Base-by-base conservation (phyloP, 495 filamentous ascomycete genomes). In the Lasiosphaeria ovina region DNA sequence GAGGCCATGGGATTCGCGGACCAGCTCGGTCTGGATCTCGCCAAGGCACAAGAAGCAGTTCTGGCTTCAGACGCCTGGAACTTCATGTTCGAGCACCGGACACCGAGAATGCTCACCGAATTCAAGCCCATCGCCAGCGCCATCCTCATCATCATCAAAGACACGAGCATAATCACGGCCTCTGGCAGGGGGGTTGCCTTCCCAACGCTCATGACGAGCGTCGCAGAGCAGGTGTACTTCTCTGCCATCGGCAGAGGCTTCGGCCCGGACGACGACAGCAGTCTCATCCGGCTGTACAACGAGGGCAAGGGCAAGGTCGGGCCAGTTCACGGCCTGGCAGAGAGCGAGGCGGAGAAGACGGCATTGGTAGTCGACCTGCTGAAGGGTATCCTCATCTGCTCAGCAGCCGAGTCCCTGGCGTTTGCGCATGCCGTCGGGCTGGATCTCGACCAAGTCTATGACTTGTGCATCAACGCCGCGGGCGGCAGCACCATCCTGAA, bases 1-100 rank as follows among this genome's bases (percentile, higher is more conserved):
- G 90, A 94, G 72, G 86, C 82, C 1, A 82, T 89, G 82, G 90
- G 88, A 0, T 83, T 93, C 51, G 89, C 88, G 9, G 86, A 82
- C 44, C 78, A 80, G 12, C 72, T 90, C 42, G 88, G 89, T 1
- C 72, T 92, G 56, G 82, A 91, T 65, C 83, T 85, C 3, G 72
- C 71, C 11, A 67, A 74, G 24, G 83, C 83, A 3, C 80, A 80
- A 38, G 81, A 87, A 17, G 72, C 76, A 16, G 79, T 93, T 31
- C 75, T 83, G n/a, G 63, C 62, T 0, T 82, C 83, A 0, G 81
- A 85, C n/a, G 85, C 80, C 36, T 85, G 81, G 76, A 87, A 84
- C 62, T 94, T 88, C 87, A 92, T 93, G 88, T 90, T 91, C 75
- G 87, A 87, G 69, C 87, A 94, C 71, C 81, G 90, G 12, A 78